Evolutionary conservation across 1,284 basidiomycete species (phyloP).

Genomic region (Cutaneotrichosporon dermatis): DNA sequence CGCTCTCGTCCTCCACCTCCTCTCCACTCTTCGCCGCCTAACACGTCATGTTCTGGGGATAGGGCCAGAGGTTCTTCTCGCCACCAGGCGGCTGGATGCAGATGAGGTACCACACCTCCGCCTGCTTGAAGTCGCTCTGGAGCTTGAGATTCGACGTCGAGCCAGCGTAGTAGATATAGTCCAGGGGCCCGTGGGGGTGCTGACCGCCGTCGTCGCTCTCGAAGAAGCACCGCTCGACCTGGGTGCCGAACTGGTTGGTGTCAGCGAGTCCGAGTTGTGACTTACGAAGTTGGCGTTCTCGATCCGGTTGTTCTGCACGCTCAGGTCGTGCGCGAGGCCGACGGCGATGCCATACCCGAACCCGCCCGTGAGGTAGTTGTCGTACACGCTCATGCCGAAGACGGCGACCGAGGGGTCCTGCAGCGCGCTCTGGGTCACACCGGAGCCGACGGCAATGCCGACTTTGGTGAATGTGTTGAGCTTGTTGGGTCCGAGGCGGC

Average conservation of each 20-base stretch:
- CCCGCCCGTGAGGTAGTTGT: background rate
- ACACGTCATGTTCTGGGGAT: no score
- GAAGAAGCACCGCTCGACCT: background rate
- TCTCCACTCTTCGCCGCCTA: no score
- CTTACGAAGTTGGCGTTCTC: background rate
- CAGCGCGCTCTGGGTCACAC: background rate
- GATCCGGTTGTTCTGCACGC: background rate
- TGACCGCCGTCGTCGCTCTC: background rate
- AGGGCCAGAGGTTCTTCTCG: no score
- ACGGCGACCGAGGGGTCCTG: background rate
- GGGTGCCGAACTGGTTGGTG: background rate
- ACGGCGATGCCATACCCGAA: background rate
- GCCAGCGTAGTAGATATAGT: background rate
- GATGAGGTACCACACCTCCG: background rate
- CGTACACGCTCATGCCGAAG: background rate
- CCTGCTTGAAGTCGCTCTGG: background rate
- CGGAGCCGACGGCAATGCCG: constrained; percentile 54
- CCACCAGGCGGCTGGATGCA: background rate
- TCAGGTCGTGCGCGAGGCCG: background rate
- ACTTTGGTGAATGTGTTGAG: constrained; percentile 40
- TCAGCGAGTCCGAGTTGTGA: background rate
- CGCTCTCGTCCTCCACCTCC: no score
- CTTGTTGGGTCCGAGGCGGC: constrained; percentile 28
- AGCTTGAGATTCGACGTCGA: background rate
- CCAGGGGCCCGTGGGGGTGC: background rate